Conservation (phyloP, 129 eudicot genomes). For the Kitagawia praeruptora region DNA sequence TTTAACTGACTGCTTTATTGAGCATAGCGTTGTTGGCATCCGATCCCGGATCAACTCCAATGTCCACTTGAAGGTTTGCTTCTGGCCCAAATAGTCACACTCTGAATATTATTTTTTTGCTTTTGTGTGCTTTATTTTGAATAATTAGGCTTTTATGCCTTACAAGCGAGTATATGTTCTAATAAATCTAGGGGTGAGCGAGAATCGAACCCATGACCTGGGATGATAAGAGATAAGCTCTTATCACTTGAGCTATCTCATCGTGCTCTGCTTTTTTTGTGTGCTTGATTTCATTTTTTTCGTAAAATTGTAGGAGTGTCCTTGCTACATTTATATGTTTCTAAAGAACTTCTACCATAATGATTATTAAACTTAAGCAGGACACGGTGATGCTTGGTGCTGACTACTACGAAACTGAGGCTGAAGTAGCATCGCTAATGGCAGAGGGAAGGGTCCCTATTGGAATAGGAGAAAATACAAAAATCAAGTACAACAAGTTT, state of each 20-base stretch:
- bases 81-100: neutral
- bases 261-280: neutral
- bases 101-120: neutral
- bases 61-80: constrained; percentile 76
- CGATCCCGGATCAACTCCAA: constrained; percentile 77
- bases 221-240: too few species aligned
- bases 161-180: too few species aligned
- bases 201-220: too few species aligned
- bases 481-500: constrained; percentile 44
- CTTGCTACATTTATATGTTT: constrained; percentile 1
- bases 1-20: constrained; percentile 60
- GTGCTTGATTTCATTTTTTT: neutral
- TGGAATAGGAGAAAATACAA: constrained; percentile 92
- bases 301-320: neutral
- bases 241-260: too few species aligned
- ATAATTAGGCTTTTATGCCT: too few species aligned
- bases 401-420: constrained; percentile 89
- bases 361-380: constrained; percentile 33
- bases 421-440: constrained; percentile 49
- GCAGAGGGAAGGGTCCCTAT: constrained; percentile 87
- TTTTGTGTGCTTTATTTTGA: neutral
- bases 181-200: too few species aligned
- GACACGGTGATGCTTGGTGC: constrained; percentile 99
- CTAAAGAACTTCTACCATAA: constrained; percentile 14
- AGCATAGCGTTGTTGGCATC: constrained; percentile 92